These are phyloP conservation scores for Podaxis carcinomalis DNA, from an alignment of 768 basidiomycete species.

Conservation along the genomic window DNA sequence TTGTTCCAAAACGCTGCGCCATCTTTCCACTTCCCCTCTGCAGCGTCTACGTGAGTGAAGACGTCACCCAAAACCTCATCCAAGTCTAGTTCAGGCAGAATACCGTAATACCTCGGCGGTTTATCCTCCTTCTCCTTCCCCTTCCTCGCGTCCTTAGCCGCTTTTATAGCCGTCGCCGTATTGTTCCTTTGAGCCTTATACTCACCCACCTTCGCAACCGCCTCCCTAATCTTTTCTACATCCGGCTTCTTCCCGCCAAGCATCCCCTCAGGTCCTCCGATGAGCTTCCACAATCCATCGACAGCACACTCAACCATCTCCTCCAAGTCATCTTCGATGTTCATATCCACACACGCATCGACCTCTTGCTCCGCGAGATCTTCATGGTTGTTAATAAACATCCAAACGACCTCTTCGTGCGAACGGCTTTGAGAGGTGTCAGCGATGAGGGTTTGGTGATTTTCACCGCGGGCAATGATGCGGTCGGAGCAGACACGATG, in stretches of 20 bases:
- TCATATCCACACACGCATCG: constrained; percentile 67
- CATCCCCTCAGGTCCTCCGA: constrained; percentile 29
- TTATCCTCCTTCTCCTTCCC: constrained; percentile 28
- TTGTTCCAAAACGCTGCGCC: constrained; percentile 40
- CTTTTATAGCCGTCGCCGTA: constrained; percentile 17
- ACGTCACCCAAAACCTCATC: constrained; percentile 36
- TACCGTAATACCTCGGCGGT: constrained; percentile 68
- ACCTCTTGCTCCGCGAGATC: constrained; percentile 58
- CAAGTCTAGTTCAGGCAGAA: constrained; percentile 73
- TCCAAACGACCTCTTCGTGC: constrained; percentile 82
- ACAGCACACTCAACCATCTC: constrained; percentile 57
- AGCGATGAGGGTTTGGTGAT: constrained; percentile 79
- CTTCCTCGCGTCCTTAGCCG: constrained; percentile 24
- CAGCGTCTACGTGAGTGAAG: constrained; percentile 30
- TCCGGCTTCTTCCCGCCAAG: constrained; percentile 51
- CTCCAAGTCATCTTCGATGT: constrained; percentile 35
- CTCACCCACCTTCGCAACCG: constrained; percentile 38
- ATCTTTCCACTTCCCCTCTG: constrained; percentile 18
- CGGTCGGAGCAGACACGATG: constrained; percentile 79
- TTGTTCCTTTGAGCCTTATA: constrained; percentile 29
- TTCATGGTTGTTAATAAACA: constrained; percentile 65
- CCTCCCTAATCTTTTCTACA: constrained; percentile 53
- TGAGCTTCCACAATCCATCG: constrained; percentile 33
- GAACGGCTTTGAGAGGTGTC: constrained; percentile 36
- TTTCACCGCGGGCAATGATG: constrained; percentile 68